Evolutionary conservation across 495 filamentous ascomycete species (phyloP).

Genomic region (Chaetomium cochliodes): DNA sequence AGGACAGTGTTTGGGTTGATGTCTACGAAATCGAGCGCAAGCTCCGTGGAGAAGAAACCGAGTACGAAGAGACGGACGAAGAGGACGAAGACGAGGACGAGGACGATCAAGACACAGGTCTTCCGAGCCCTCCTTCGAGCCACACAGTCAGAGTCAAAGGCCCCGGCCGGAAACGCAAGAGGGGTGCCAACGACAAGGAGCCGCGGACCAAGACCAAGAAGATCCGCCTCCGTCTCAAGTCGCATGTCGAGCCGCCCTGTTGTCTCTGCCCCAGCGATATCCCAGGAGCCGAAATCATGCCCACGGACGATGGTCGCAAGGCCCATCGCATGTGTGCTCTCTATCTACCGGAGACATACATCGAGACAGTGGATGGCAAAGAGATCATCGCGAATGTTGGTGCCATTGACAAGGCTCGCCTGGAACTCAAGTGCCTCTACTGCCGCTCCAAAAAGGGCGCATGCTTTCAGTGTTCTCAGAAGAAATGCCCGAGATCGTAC

Average conservation of each 20-base stretch:
- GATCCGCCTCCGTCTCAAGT: conserved; percentile 66
- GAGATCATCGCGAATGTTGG: conserved; percentile 76
- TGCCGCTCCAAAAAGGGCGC: conserved; percentile 91
- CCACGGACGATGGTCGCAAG: conserved; percentile 82
- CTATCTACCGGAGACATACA: conserved; percentile 89
- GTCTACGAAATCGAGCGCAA: conserved; percentile 93
- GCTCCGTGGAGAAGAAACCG: conserved; percentile 85
- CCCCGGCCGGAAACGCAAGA: conserved; percentile 58
- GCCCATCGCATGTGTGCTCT: conserved; percentile 87
- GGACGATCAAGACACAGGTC: conserved; percentile 59
- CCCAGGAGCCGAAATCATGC: conserved; percentile 75
- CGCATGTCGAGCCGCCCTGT: conserved; percentile 77
- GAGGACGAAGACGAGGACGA: conserved; percentile 71
- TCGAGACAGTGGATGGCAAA: conserved; percentile 65
- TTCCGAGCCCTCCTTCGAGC: conserved; percentile 70
- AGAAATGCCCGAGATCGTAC: conserved; percentile 91
- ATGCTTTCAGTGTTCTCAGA: conserved; percentile 94
- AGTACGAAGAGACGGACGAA: conserved; percentile 81
- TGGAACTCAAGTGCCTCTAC: conserved; percentile 90
- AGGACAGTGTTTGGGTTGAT: conserved; percentile 98
- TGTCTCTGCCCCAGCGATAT: conserved; percentile 91
- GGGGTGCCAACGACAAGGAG: conserved; percentile 37
- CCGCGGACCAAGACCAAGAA: conserved; percentile 65
- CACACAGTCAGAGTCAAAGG: conserved; percentile 51
- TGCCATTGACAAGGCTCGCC: conserved; percentile 77